Percentiles rank a stretch among this genome's conserved stretches.
phyloP scores from a whole-genome alignment of 2,329 filamentous ascomycete genomes.

The Hymenoscyphus linearis region DNA sequence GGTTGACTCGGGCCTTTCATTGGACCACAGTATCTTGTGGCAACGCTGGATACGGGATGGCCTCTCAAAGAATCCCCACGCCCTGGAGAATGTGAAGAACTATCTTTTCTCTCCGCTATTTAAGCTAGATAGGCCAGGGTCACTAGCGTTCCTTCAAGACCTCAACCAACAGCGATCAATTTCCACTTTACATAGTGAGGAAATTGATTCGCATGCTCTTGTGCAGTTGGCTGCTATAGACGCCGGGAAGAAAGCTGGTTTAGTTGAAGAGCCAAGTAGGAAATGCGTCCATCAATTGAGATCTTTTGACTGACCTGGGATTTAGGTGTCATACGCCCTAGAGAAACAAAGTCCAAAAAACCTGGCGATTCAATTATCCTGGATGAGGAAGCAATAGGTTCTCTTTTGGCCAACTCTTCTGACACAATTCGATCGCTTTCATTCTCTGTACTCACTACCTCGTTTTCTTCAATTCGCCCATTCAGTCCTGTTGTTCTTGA shows the following conservation, averaged over 20 bases:
- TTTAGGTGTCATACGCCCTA: slow-evolving; percentile 31
- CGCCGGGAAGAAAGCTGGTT: slow-evolving; percentile 62
- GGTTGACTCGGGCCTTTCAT: slow-evolving; percentile 33
- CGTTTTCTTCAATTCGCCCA: slow-evolving; percentile 67
- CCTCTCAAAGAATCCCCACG: slow-evolving; percentile 43
- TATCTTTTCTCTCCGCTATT: slow-evolving; percentile 61
- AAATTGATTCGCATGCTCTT: slow-evolving; percentile 48
- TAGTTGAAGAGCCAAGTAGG: slow-evolving; percentile 62
- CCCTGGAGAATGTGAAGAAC: slow-evolving; percentile 58
- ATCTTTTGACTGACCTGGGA: slow-evolving; percentile 8
- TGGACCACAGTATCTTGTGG: slow-evolving; percentile 39
- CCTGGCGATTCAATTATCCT: slow-evolving; percentile 32
- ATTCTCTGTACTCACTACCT: slow-evolving; percentile 73
- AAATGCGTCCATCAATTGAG: slow-evolving; percentile 4
- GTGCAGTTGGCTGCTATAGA: slow-evolving; percentile 64
- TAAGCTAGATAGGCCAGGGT: slow-evolving; percentile 48
- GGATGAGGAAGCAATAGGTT: slow-evolving; percentile 42
- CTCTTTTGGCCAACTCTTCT: slow-evolving; percentile 50
- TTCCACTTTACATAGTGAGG: slow-evolving; percentile 39
- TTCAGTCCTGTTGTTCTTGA: slow-evolving; percentile 58
- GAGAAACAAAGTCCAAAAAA: slow-evolving; percentile 33
- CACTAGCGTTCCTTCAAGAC: slow-evolving; percentile 51
- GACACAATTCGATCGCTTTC: slow-evolving; percentile 71
- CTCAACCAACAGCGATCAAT: slow-evolving; percentile 49
- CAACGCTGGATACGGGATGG: slow-evolving; percentile 51